Evolutionary conservation across 768 basidiomycete species (phyloP), one percentile per base, ranked within the genome.

Genomic region (Serpula lacrymans): DNA sequence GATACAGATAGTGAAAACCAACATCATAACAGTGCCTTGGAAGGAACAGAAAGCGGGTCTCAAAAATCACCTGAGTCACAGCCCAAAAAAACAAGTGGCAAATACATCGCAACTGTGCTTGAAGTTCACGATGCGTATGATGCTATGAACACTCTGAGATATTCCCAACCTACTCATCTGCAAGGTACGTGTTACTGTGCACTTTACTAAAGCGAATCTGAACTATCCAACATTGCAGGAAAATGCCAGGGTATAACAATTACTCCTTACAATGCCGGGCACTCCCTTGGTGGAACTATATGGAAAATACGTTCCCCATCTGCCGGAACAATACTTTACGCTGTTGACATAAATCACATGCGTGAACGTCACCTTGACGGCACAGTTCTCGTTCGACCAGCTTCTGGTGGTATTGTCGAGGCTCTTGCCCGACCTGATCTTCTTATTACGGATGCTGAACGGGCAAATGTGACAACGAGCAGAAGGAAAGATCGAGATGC

Each of bases 231-330:
- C 32, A n/a, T 26, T 46, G 24, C 55, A 88, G 88, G 91, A 37
- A 89, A 92, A 69, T 90, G 88, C 54, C 88, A 93, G 59, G 90
- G 90, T 13, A 68, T 94, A 53, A 94, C 92, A 2, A 88, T 99
- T 48, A 94, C 93, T 13, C 92, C 96, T 1, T 96, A 93, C 64
- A 86, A 88, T 53, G 87, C 92, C 10, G 96, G 95, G 0, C 94
- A 97, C 60, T 90, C 90, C 0, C 76, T 99, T 12, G 96, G 96
- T 45, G 96, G 95, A 31, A 91, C 94, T 5, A 88, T 99, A 48
- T 98, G 93, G 93, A 97, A 97, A 58, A 87, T 99, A 46, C 83
- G 96, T n/a, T 97, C 94, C 0, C 93, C 96, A 2, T 92, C 93
- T 0, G 89, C 90, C 9, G 95, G 94, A 3, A 97, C 96, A 3